Conservation (phyloP, 306 rosid genomes). For the Prunus dulcis region DNA sequence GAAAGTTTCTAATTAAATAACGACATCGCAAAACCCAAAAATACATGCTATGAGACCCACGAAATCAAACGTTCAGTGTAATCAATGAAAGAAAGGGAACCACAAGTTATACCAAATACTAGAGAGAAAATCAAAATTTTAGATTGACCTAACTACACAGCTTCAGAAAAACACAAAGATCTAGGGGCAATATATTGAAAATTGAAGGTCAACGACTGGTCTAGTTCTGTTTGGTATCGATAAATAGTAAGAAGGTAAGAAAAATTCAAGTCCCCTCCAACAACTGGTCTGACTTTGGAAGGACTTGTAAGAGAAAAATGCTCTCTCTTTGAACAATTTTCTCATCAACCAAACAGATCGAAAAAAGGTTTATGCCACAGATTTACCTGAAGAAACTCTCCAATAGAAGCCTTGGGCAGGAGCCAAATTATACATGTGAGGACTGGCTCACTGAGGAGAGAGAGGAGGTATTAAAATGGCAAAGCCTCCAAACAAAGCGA, state of each 20-base stretch:
- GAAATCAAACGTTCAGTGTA: neutral
- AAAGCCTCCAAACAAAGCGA: neutral
- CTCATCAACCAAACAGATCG: neutral
- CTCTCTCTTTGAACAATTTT: neutral
- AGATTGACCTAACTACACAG: neutral
- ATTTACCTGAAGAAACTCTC: constrained; percentile 4
- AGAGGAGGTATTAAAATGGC: neutral
- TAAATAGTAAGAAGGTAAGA: neutral
- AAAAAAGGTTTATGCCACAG: neutral
- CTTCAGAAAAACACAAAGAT: neutral
- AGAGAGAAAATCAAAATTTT: neutral
- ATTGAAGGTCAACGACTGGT: constrained; percentile 1
- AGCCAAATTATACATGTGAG: neutral
- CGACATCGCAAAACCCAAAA: neutral
- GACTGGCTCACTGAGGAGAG: neutral
- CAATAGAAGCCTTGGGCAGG: neutral
- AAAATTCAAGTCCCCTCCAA: neutral
- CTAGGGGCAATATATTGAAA: neutral
- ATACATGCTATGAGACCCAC: neutral
- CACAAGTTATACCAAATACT: no score
- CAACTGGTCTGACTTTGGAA: neutral
- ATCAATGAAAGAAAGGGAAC: neutral
- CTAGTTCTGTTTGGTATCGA: neutral
- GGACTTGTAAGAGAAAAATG: no score
- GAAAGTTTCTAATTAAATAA: neutral